phyloP scores from a whole-genome alignment of 331 rosid genomes.

The Dryas integrifolia region DNA sequence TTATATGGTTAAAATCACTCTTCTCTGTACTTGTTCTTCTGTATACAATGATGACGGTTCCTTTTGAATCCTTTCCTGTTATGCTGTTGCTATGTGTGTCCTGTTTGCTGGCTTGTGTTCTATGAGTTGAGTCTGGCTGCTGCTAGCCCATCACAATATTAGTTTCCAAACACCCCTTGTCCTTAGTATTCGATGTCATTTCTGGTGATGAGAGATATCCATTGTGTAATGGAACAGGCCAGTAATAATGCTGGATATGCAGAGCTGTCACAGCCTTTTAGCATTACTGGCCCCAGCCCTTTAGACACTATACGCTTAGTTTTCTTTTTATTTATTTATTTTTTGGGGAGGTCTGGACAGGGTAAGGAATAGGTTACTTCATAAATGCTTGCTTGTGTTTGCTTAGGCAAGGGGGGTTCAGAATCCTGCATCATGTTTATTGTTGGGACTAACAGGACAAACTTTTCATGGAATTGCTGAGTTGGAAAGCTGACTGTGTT shows the following conservation, averaged over 20 bases:
- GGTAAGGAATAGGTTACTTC: background rate
- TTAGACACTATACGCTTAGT: background rate
- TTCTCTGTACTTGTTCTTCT: background rate
- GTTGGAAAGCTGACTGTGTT: background rate
- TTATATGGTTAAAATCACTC: background rate
- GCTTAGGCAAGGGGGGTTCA: background rate
- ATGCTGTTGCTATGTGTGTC: slow-evolving; percentile 24
- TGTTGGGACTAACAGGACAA: too few relatives aligned
- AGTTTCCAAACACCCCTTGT: background rate
- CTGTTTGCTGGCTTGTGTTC: background rate
- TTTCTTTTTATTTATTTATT: too few relatives aligned
- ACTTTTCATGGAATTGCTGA: background rate
- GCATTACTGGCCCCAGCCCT: background rate
- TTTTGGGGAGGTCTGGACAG: background rate
- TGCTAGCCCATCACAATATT: background rate
- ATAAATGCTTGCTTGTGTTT: background rate
- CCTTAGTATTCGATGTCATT: background rate
- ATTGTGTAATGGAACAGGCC: background rate
- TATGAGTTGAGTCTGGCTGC: background rate
- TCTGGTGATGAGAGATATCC: background rate
- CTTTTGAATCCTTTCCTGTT: background rate
- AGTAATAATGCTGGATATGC: background rate
- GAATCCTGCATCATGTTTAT: background rate
- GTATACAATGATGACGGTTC: background rate
- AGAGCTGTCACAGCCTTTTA: background rate